Base-by-base conservation (phyloP, 805 yeast genomes). In the Barnettozyma wickerhamii region DNA sequence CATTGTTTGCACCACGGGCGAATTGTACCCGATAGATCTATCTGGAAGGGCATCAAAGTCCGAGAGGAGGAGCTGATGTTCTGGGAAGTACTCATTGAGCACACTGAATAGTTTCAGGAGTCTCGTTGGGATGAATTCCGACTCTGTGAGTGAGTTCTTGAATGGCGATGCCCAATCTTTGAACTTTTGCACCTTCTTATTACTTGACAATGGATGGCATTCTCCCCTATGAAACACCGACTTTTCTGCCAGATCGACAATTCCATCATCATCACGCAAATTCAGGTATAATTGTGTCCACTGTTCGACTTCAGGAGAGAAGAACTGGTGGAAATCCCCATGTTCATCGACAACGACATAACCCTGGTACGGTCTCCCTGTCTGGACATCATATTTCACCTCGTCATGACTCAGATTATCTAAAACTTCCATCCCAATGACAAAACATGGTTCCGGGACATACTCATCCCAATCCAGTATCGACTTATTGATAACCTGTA, bases 381-480 rank as follows among this genome's bases (percentile, higher is more conserved):
- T 77, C 7, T 63, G 51, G 43, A 79, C 74, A 52, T 87, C 95
- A 56, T 84, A 87, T 27, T 91, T 70, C 4, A 87, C 73, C 20
- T 84, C 75, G 56, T 87, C 95, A 60, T 87, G 96, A 4, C 93
- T 71, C 47, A 88, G 75, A 54, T 86, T 87, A 60, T 87, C 95
- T 58, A 88, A 77, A 7, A 87, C 93, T 54, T 88, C 95, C 41
- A 85, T 62, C 0, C 91, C 95, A 35, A 87, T 68, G 48, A 87
- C 80, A 55, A 77, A 86, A 49, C 93, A 84, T 2, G 86, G 88
- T 30, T 80, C 80, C 5, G 64, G 60, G 6, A 80, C 81, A 2
- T 59, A 55, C 20, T 68, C 65, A 36, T 74, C 66, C 95, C 95
- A 87, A 18, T 81, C 81, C 49, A 87, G 75, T 5, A 87, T 79